A percentile compares a stretch with the other conserved stretches of the same genome.
Conservation (phyloP, 345 rosid genomes). For the Clausena lansium region DNA sequence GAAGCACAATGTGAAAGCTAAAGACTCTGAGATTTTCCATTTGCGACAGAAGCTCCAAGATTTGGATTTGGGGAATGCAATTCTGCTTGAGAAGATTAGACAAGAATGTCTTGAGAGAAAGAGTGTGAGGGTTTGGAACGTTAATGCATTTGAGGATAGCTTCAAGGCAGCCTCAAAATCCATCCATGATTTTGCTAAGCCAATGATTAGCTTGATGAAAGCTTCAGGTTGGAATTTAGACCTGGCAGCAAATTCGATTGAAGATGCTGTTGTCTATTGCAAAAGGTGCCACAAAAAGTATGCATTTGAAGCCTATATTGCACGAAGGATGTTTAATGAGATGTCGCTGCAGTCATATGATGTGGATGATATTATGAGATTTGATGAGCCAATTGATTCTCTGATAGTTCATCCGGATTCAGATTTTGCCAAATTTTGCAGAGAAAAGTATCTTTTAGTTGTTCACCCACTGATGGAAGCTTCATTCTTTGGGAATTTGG, state of each 20-base stretch:
- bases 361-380: conserved; percentile 38
- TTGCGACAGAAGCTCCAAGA: conserved; percentile 32
- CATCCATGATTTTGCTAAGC: conserved; percentile 60
- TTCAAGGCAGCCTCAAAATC: conserved; percentile 46
- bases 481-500: conserved; percentile 62
- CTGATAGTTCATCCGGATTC: conserved; percentile 46
- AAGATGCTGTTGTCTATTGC: conserved; percentile 36
- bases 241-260: conserved; percentile 44
- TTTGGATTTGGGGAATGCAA: conserved; percentile 28
- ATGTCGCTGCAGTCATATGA: conserved; percentile 29
- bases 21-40: conserved; percentile 35
- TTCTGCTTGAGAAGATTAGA: conserved; percentile 33
- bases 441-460: conserved; percentile 48
- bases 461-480: conserved; percentile 63
- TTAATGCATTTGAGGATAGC: conserved; percentile 33
- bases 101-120: conserved; percentile 23
- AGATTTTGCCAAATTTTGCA: conserved; percentile 47
- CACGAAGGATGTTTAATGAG: conserved; percentile 53
- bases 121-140: conserved; percentile 18
- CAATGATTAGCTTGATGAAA: conserved; percentile 62
- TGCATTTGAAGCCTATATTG: conserved; percentile 64
- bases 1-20: conserved; percentile 33
- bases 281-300: conserved; percentile 56
- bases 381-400: conserved; percentile 44
- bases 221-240: conserved; percentile 62